A percentile compares a stretch with the other conserved stretches of the same genome.
Evolutionary conservation across 2,329 filamentous ascomycete species (phyloP).

Genomic region (Fusarium pseudonygamai): DNA sequence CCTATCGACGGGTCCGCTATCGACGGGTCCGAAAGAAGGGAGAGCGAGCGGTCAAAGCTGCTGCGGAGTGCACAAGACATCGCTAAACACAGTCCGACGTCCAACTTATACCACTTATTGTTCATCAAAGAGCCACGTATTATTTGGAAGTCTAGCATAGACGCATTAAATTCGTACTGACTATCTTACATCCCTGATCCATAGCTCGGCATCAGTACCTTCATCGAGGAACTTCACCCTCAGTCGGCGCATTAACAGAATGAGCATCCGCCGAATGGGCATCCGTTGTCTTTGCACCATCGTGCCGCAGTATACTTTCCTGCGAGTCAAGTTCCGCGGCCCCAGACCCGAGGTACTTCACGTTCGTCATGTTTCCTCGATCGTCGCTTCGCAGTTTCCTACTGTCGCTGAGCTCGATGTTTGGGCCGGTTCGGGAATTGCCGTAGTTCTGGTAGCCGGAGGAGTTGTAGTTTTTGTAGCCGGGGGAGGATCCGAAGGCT

Average conservation of each 20-base stretch:
- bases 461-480: conserved; percentile 25
- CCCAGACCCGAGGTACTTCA: conserved; percentile 6
- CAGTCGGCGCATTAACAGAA: neutral
- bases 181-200: neutral
- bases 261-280: neutral
- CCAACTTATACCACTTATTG: too few relatives aligned
- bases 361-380: neutral
- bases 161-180: neutral
- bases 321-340: conserved; percentile 21
- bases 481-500: conserved; percentile 23
- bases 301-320: conserved; percentile 16
- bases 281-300: neutral
- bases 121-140: neutral
- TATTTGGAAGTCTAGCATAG: accelerated
- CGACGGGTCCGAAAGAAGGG: too few relatives aligned
- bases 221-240: neutral
- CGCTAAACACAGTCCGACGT: too few relatives aligned
- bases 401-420: conserved; percentile 15
- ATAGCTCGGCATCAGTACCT: accelerated
- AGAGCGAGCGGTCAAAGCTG: too few relatives aligned
- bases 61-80: neutral
- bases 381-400: neutral
- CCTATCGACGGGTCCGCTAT: too few relatives aligned
- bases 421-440: conserved; percentile 8
- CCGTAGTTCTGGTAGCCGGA: conserved; percentile 18